Percentiles rank a stretch among this genome's conserved stretches.
Conservation (phyloP, 768 basidiomycete species). For the Baorangia bicolor region DNA sequence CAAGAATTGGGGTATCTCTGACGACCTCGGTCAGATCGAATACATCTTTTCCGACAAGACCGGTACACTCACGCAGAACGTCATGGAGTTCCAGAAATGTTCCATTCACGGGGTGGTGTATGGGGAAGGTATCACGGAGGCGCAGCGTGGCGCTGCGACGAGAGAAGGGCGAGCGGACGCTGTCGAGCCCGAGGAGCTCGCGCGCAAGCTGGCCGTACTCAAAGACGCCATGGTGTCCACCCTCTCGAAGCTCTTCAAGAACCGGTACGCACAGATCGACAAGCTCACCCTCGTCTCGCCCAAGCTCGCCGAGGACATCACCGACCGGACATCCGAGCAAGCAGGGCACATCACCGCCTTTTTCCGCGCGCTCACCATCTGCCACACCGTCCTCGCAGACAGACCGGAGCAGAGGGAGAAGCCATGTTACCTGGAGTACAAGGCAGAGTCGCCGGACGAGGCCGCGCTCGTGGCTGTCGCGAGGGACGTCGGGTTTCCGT, state of each 20-base stretch:
- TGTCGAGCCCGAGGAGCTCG: conserved; percentile 70
- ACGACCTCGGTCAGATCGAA: conserved; percentile 98
- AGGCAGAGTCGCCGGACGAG: conserved; percentile 96
- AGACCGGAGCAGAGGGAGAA: conserved; percentile 57
- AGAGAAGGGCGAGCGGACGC: conserved; percentile 70
- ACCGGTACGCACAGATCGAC: conserved; percentile 78
- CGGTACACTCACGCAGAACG: conserved; percentile 94
- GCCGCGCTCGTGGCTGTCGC: conserved; percentile 92
- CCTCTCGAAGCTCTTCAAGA: conserved; percentile 82
- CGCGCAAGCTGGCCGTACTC: conserved; percentile 56
- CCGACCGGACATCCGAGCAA: conserved; percentile 58
- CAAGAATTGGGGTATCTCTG: conserved; percentile 98
- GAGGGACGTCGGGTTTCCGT: conserved; percentile 91
- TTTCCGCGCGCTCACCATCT: conserved; percentile 93
- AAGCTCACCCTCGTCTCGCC: conserved; percentile 88
- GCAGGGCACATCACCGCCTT: conserved; percentile 72
- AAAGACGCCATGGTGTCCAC: conserved; percentile 75
- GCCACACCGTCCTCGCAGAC: conserved; percentile 89
- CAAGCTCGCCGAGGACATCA: conserved; percentile 75
- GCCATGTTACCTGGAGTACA: conserved; percentile 77
- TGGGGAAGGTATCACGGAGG: conserved; percentile 95
- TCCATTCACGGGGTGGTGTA: conserved; percentile 82
- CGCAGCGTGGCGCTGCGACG: conserved; percentile 87
- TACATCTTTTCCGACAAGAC: conserved; percentile 95
- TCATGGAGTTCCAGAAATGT: conserved; percentile 99